Conservation (phyloP, 2,329 filamentous ascomycete species). For the Claviceps purpurea region DNA sequence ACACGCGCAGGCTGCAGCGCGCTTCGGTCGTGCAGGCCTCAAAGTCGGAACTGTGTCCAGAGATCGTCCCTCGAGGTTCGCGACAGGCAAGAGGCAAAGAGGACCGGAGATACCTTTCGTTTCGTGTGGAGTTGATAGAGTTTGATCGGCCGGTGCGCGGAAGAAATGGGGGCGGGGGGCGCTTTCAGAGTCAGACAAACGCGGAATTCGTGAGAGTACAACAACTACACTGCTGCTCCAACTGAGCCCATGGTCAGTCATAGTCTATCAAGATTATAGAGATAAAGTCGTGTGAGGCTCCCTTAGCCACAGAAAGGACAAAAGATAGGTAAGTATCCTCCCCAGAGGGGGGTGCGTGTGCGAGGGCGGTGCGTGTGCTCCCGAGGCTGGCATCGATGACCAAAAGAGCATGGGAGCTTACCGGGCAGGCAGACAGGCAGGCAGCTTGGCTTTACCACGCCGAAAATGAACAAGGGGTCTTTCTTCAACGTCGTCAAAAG, state of each 20-base stretch:
- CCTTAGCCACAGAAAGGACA: neutral
- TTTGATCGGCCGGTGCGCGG: neutral
- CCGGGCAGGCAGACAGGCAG: constrained; percentile 1
- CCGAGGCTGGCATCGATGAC: constrained; percentile 1
- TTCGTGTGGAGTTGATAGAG: neutral
- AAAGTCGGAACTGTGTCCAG: neutral
- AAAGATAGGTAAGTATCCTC: neutral
- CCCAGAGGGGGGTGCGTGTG: neutral
- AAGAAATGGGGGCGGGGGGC: neutral
- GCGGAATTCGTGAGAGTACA: neutral
- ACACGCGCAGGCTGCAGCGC: neutral
- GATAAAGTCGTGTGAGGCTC: neutral
- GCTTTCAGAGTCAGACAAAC: neutral
- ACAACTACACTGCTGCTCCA: neutral
- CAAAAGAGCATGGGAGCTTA: constrained; percentile 6
- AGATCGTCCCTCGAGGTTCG: constrained; percentile 3
- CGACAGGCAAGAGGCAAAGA: neutral
- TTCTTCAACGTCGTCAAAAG: constrained; percentile 3
- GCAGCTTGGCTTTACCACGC: constrained; percentile 8
- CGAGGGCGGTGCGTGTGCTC: neutral
- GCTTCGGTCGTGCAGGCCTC: neutral
- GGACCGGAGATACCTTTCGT: neutral
- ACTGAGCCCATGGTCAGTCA: constrained; percentile 10
- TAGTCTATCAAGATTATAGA: constrained; percentile 1
- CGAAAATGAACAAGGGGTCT: neutral